A percentile compares a stretch with the other conserved stretches of the same genome.
Evolutionary conservation across 345 rosid genomes (phyloP).

Genomic region (Boechera divaricarpa): DNA sequence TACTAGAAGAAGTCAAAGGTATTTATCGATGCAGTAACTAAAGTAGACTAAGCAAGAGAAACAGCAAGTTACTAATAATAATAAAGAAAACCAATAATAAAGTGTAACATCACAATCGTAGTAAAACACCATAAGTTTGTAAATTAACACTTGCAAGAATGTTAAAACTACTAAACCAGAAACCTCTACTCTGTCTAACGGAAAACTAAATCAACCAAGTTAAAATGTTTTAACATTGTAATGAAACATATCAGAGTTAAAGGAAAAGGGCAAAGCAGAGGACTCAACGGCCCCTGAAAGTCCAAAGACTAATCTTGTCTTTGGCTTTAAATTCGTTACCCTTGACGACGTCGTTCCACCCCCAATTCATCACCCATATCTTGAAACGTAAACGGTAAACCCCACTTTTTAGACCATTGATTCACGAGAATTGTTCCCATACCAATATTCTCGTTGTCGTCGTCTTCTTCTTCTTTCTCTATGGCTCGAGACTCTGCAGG

Average conservation of each 20-base stretch:
- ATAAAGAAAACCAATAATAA: too few species aligned
- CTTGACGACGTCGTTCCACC: conserved; percentile 25
- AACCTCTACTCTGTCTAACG: background rate
- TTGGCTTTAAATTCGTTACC: background rate
- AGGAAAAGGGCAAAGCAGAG: conserved; percentile 29
- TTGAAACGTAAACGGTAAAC: background rate
- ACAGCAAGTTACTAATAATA: background rate
- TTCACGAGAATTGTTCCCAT: conserved; percentile 1
- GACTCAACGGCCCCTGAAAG: conserved; percentile 4
- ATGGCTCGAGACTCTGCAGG: background rate
- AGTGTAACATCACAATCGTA: too few species aligned
- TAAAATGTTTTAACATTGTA: background rate
- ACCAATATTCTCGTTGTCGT: background rate
- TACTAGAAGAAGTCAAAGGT: background rate
- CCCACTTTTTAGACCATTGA: background rate
- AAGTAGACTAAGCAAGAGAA: background rate
- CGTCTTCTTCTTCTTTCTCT: background rate
- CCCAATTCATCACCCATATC: conserved; percentile 21
- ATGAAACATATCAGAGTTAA: background rate
- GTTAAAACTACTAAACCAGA: background rate
- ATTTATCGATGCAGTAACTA: too few species aligned
- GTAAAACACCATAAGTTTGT: background rate
- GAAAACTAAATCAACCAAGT: background rate
- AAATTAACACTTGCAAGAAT: background rate
- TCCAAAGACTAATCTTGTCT: conserved; percentile 24